phyloP scores from a whole-genome alignment of 2,329 filamentous ascomycete genomes.

The Xylariaceae sp. region DNA sequence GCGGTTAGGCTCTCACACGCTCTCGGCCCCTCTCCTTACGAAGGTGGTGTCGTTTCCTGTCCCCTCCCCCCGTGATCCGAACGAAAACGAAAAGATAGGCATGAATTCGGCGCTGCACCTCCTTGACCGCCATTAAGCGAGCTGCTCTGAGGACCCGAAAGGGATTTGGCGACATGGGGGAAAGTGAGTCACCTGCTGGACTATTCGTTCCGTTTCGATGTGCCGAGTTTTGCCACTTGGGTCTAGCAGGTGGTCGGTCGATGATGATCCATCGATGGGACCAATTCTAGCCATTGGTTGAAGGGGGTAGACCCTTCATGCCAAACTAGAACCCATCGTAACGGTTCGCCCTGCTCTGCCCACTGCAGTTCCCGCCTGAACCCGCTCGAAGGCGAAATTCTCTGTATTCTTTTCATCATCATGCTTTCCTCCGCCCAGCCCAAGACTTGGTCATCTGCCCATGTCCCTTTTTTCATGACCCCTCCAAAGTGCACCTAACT shows the following conservation, averaged over 20 bases:
- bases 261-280: background rate
- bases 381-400: background rate
- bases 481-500: slow-evolving; percentile 11
- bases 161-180: background rate
- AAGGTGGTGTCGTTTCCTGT: background rate
- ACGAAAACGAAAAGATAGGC: background rate
- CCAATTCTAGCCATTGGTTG: background rate
- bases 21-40: background rate
- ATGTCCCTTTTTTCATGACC: slow-evolving; percentile 1
- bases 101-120: background rate
- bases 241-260: background rate
- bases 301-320: no score
- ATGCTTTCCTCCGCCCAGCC: no score
- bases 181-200: background rate
- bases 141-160: background rate
- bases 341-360: no score
- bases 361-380: background rate
- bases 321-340: background rate
- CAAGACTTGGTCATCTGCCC: slow-evolving; percentile 8
- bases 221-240: background rate
- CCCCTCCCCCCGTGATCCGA: background rate
- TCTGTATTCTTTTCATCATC: no score
- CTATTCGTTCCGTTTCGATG: background rate
- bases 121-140: background rate
- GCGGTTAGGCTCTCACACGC: background rate